Base-by-base conservation (phyloP, 129 eudicot species). In the Artemisia argyi region DNA sequence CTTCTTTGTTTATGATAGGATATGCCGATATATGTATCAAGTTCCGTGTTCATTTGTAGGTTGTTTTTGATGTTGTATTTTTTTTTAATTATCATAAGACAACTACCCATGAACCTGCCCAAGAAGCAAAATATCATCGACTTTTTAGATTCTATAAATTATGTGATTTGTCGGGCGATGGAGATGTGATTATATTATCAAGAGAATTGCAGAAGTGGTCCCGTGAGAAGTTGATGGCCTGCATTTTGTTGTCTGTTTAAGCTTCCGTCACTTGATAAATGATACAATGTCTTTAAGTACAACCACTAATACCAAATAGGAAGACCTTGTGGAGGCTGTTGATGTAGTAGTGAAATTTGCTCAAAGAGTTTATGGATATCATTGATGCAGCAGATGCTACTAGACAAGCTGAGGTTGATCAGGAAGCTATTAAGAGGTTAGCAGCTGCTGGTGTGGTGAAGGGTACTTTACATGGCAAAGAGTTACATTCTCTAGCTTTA, bases 151-250 rank as follows among this genome's bases (percentile, higher is more conserved):
- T 4, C 12, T 13, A 39, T 17, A 13, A 75, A 55, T 53, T 55
- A 56, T 55, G 48, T 75, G 16, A 26, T 56, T 22, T 55, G 50
- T 18, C 26, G 56, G 66, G 57, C 46, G 50, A 32, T 55, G 73
- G 22, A 54, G 57, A 57, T 47, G 50, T 47, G 51, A 75, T 56
- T 75, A 56, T 58, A n/a, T 44, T 42, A 44, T 66, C 67, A 19
- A 66, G 67, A 56, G 13, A 22, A 57, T 66, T 59, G 17, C 59
- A 75, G 12, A 73, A 66, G 67, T 75, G 73, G 73, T 66, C 79
- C 79, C 24, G 5, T 7, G 28, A 66, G 73, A 46, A 65, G 48
- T 75, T 75, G 68, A 75, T 59, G 57, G 11, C 56, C 42, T 75
- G 32, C 66, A 66, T 60, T 53, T 69, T 54, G 53, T 17, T 26